phyloP scores from a whole-genome alignment of 2,329 filamentous ascomycete genomes.

The Didymella keratinophila region DNA sequence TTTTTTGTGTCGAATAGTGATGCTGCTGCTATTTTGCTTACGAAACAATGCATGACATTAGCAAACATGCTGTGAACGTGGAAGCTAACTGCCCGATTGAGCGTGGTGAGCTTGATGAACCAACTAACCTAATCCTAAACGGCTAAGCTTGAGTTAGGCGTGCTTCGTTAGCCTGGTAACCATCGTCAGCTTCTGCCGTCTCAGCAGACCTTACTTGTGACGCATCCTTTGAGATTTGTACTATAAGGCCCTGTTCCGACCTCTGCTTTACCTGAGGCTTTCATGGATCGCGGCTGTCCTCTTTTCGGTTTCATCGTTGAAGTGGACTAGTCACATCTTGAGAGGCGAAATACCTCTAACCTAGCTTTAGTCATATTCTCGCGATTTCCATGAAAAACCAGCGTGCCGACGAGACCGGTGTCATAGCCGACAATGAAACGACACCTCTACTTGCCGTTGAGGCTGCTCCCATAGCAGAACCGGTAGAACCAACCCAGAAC shows the following conservation, averaged over 20 bases:
- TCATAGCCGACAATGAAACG: conserved; percentile 32
- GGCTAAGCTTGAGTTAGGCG: too few species aligned
- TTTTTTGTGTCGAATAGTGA: not conserved
- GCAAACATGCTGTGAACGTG: not conserved
- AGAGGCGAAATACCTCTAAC: not conserved
- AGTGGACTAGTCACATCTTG: not conserved
- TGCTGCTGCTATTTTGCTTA: not conserved
- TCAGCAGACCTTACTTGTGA: conserved; percentile 1
- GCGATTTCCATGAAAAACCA: conserved; percentile 1
- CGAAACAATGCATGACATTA: not conserved
- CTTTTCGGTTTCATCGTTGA: not conserved
- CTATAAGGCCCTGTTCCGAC: not conserved
- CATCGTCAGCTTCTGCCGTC: conserved; percentile 2
- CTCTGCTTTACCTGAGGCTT: not conserved
- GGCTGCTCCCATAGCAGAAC: conserved; percentile 26
- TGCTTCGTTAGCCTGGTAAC: conserved; percentile 1
- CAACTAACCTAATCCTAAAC: too few species aligned
- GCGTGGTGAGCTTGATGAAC: too few species aligned
- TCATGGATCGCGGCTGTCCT: not conserved
- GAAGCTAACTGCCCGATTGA: conserved; percentile 7
- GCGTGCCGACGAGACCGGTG: not conserved
- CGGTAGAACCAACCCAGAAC: conserved; percentile 12
- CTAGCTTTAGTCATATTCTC: not conserved
- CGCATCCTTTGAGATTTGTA: conserved; percentile 7
- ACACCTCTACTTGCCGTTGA: conserved; percentile 40